Percentiles rank a stretch among this genome's conserved stretches.
Evolutionary conservation across 2,329 filamentous ascomycete species (phyloP).

Genomic region (Ceratocystis lukuohia): DNA sequence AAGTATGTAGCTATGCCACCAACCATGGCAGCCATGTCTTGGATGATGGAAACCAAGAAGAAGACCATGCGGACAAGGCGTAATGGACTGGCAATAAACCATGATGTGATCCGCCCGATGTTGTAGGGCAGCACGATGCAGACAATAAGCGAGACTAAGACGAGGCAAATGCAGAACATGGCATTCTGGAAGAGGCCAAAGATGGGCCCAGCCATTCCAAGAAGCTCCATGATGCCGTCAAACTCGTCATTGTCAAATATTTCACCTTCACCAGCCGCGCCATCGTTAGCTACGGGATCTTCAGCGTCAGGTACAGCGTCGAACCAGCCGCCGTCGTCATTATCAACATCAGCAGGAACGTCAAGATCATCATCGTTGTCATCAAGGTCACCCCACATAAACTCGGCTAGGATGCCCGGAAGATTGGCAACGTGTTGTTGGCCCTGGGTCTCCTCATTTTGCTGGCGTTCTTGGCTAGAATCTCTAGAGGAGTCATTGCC

Average conservation of each 20-base stretch:
- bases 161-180: slow-evolving; percentile 82
- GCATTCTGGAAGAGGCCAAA: slow-evolving; percentile 86
- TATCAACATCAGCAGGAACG: slow-evolving; percentile 28
- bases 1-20: slow-evolving; percentile 34
- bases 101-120: slow-evolving; percentile 70
- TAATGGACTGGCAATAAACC: slow-evolving; percentile 66
- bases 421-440: slow-evolving; percentile 8
- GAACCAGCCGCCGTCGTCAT: slow-evolving; percentile 36
- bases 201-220: slow-evolving; percentile 90
- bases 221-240: slow-evolving; percentile 87
- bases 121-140: slow-evolving; percentile 89
- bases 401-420: slow-evolving; percentile 35
- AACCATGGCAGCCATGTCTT: slow-evolving; percentile 58
- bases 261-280: slow-evolving; percentile 38
- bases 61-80: slow-evolving; percentile 62
- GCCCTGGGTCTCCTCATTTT: not conserved
- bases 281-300: not conserved
- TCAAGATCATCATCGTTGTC: slow-evolving; percentile 42
- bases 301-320: slow-evolving; percentile 19
- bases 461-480: not conserved
- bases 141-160: slow-evolving; percentile 70
- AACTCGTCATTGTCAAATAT: slow-evolving; percentile 68
- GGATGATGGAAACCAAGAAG: slow-evolving; percentile 59
- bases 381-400: slow-evolving; percentile 48
- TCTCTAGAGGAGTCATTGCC: not conserved